phyloP scores from a whole-genome alignment of 768 basidiomycete genomes.

The Ramaria sp. region DNA sequence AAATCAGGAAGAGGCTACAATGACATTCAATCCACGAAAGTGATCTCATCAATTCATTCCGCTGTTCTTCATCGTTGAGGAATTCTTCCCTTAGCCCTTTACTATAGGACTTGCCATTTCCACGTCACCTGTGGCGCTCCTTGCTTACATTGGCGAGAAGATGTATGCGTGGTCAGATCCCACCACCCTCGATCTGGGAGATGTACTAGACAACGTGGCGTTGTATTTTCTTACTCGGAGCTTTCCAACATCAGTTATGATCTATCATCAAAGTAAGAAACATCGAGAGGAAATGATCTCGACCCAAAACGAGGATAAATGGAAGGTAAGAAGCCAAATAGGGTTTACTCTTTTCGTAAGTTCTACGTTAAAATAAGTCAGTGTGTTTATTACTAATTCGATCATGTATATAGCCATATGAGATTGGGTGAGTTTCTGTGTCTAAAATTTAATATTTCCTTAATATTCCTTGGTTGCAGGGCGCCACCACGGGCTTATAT shows the following conservation, averaged over 20 bases:
- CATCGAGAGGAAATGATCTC: conserved; percentile 7
- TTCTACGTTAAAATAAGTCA: neutral
- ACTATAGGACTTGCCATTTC: conserved; percentile 14
- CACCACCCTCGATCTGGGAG: conserved; percentile 4
- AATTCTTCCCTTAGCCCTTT: conserved; percentile 9
- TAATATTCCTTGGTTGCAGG: neutral
- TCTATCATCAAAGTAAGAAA: conserved; percentile 10
- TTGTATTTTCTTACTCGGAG: conserved; percentile 14
- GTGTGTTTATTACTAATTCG: neutral
- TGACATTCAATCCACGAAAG: conserved; percentile 12
- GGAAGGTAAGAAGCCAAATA: conserved; percentile 10
- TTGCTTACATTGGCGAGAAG: conserved; percentile 16
- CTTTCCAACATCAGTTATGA: conserved; percentile 13
- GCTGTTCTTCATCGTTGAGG: neutral
- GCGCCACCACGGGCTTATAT: conserved; percentile 7
- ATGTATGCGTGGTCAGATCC: conserved; percentile 15
- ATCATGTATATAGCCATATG: conserved; percentile 8
- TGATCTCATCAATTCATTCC: neutral
- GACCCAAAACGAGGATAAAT: neutral
- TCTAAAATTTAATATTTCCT: neutral
- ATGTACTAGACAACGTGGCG: conserved; percentile 13
- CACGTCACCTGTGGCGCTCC: conserved; percentile 12
- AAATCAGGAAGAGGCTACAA: conserved; percentile 10
- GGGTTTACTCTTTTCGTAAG: conserved; percentile 12
- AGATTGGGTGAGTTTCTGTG: conserved; percentile 7